phyloP scores from a whole-genome alignment of 2,329 filamentous ascomycete species.

The Didymella glomerata region DNA sequence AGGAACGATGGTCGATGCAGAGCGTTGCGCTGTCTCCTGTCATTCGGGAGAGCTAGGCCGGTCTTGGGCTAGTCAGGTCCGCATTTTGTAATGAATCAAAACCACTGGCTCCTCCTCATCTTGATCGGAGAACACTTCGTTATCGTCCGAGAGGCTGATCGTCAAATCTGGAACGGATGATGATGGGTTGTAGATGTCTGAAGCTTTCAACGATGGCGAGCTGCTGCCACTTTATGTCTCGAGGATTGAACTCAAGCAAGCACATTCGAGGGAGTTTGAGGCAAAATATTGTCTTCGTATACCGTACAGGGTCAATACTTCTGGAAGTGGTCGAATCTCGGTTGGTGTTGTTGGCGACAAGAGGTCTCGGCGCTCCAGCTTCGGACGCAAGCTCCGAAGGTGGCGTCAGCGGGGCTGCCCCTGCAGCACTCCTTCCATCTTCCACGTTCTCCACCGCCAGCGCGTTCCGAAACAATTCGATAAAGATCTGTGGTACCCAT shows the following conservation, averaged over 20 bases:
- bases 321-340: constrained; percentile 4
- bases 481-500: constrained; percentile 5
- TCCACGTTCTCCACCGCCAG: constrained; percentile 3
- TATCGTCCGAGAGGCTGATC: neutral
- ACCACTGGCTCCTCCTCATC: constrained; percentile 2
- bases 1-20: constrained; percentile 8
- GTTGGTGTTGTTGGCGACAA: constrained; percentile 5
- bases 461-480: constrained; percentile 20
- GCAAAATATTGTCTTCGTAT: neutral
- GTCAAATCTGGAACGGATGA: neutral
- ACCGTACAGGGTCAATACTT: neutral
- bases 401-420: constrained; percentile 12
- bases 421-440: constrained; percentile 19
- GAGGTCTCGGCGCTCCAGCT: neutral
- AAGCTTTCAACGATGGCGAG: neutral
- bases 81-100: constrained; percentile 4
- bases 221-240: neutral
- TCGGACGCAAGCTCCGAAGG: constrained; percentile 2
- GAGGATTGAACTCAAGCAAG: neutral
- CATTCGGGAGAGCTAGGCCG: constrained; percentile 11
- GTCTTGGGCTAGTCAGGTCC: constrained; percentile 7
- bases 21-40: constrained; percentile 12
- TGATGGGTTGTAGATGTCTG: neutral
- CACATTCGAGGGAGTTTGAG: constrained; percentile 19
- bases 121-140: constrained; percentile 3